Base-by-base conservation (phyloP, 2,329 filamentous ascomycete species). In the Aspergillus sp. region DNA sequence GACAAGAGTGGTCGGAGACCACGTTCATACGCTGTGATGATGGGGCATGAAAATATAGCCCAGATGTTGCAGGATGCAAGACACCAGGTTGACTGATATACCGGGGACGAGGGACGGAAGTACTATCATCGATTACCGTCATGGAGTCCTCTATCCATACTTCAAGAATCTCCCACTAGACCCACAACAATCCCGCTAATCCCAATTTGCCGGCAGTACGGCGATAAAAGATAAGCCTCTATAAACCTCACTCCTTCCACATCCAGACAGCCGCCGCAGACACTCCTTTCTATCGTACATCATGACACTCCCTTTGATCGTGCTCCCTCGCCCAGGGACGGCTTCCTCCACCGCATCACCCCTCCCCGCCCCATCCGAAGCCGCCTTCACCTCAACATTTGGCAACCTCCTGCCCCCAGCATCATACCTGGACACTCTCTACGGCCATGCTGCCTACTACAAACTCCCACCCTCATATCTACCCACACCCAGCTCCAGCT, bases 341-440 rank as follows among this genome's bases (percentile, higher is more conserved):
- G 13, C n/a, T 1, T 17, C 20, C 2, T 5, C 50, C 16, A 33
- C 11, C 20, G 11, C 49, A 11, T 6, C 36, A 4, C 41, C 58
- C 32, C 60, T 66, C 35, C 54, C 46, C 45, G 63, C 61, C 13
- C 64, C 63, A 45, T 56, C 59, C 4, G 63, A 66, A 60, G 44
- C 53, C 9, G 30, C 43, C 20, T 66, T 65, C 48, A 32, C 55
- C 49, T 35, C 56, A 45, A 59, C 47, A 4, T 66, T 66, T 38
- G 64, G 64, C n/a, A 42, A 43, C 1, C 43, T 60, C 9, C 53
- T 64, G 7, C 62, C 60, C 20, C 33, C 38, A 42, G 63, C 63
- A 35, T 54, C 53, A 17, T 65, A 61, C 48, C 47, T 65, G 9
- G 48, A 60, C 14, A 63, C 60, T 0, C 17, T 48, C 3, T 30